These are phyloP conservation scores for Nicotiana obtusifolia DNA, from an alignment of 257 asterid species.

Conservation along the genomic window DNA sequence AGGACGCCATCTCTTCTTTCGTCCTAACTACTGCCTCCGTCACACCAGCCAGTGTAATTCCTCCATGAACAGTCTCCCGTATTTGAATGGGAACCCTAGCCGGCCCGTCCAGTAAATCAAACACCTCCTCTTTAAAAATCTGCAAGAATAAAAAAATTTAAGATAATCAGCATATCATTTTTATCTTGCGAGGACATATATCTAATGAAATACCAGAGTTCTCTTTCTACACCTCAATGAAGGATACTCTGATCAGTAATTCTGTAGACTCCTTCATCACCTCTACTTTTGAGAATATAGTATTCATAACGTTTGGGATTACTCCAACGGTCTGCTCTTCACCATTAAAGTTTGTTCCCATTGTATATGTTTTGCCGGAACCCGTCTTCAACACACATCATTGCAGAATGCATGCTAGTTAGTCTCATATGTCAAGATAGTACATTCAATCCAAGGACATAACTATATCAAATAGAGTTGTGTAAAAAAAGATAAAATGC, in stretches of 20 bases:
- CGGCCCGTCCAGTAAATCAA: constrained; percentile 73
- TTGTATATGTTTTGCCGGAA: constrained; percentile 93
- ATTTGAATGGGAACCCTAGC: constrained; percentile 90
- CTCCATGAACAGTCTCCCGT: constrained; percentile 81
- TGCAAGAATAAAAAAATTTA: constrained; percentile 23
- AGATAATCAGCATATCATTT: not conserved
- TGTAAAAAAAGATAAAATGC: not conserved
- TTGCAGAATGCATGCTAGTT: not conserved
- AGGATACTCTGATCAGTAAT: constrained; percentile 77
- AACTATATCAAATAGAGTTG: not conserved
- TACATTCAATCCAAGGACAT: constrained; percentile 4
- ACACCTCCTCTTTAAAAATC: constrained; percentile 97
- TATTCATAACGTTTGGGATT: constrained; percentile 84
- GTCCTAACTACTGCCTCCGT: constrained; percentile 89
- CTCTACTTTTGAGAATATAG: constrained; percentile 65
- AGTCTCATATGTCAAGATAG: not conserved
- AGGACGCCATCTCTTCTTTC: constrained; percentile 88
- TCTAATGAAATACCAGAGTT: constrained; percentile 7
- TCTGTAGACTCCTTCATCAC: constrained; percentile 57
- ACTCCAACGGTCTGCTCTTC: constrained; percentile 69
- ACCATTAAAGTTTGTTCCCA: constrained; percentile 97
- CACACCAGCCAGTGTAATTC: constrained; percentile 90
- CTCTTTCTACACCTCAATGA: constrained; percentile 65
- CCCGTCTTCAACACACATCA: constrained; percentile 57
- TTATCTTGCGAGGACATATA: not conserved